Percentiles rank a stretch among this genome's conserved stretches.
These are phyloP conservation scores for Fusarium setosum DNA, from an alignment of 2,329 filamentous ascomycete genomes.

Conservation along the genomic window DNA sequence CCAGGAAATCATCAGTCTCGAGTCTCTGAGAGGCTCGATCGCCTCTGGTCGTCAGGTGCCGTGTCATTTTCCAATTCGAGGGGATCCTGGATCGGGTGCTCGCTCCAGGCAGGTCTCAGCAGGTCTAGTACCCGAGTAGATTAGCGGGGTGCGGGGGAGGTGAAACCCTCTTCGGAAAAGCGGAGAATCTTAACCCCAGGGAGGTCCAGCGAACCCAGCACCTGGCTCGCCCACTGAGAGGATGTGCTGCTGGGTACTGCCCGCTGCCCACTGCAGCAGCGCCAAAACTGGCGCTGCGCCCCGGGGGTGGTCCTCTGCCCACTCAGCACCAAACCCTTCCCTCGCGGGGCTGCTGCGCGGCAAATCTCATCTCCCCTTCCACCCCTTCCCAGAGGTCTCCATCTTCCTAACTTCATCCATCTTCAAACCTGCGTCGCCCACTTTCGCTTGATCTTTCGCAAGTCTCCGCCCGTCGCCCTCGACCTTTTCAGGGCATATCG, in stretches of 20 bases:
- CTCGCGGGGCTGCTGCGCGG: slow-evolving; percentile 35
- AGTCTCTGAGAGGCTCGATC: slow-evolving; percentile 5
- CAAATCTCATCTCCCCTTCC: slow-evolving; percentile 42
- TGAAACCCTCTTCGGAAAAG: slow-evolving; percentile 41
- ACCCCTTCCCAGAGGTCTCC: slow-evolving; percentile 23
- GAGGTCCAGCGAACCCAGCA: neutral
- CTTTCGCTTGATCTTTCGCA: slow-evolving; percentile 12
- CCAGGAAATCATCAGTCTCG: slow-evolving; percentile 17
- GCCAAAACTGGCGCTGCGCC: neutral
- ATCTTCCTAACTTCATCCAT: slow-evolving; percentile 24
- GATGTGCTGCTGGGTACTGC: slow-evolving; percentile 23
- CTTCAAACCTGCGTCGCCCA: slow-evolving; percentile 12
- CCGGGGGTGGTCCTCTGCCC: neutral
- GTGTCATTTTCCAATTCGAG: slow-evolving; percentile 33
- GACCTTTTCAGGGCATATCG: neutral
- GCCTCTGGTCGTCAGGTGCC: slow-evolving; percentile 24
- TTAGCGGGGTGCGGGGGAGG: slow-evolving; percentile 44
- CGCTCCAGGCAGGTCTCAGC: slow-evolving; percentile 15
- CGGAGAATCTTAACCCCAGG: slow-evolving; percentile 37
- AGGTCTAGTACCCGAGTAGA: slow-evolving; percentile 32
- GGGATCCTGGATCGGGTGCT: slow-evolving; percentile 15
- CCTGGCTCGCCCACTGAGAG: slow-evolving; percentile 9
- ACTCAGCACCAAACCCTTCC: neutral
- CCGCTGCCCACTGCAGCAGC: neutral
- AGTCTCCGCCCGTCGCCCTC: neutral